Conservation (phyloP, 2,329 filamentous ascomycete genomes). For the Exophiala aquamarina region DNA sequence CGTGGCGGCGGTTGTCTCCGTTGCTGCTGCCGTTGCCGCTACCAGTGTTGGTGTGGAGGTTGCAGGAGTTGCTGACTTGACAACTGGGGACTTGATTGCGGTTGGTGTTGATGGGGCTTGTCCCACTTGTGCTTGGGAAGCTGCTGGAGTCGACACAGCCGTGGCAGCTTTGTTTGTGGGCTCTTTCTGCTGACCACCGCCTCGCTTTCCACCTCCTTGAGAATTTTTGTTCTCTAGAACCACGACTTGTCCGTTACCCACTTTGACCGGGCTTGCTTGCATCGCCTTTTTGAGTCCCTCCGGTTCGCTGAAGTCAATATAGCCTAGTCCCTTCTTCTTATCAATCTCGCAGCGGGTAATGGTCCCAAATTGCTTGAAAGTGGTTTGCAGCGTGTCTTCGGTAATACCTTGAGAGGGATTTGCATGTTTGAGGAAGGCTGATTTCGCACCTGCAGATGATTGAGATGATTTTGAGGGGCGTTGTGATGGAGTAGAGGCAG, state of each 20-base stretch:
- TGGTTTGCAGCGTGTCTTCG: conserved; percentile 72
- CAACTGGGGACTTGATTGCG: conserved; percentile 6
- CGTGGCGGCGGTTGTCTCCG: conserved; percentile 5
- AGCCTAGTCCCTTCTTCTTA: conserved; percentile 90
- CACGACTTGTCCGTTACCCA: conserved; percentile 83
- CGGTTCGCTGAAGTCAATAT: conserved; percentile 80
- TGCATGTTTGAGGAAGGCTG: conserved; percentile 77
- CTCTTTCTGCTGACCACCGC: conserved; percentile 7
- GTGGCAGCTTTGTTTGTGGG: conserved; percentile 1
- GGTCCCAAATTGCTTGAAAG: conserved; percentile 71
- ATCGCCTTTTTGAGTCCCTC: conserved; percentile 75
- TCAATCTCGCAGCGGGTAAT: conserved; percentile 86
- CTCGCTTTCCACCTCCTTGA: conserved; percentile 16
- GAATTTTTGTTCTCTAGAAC: conserved; percentile 71
- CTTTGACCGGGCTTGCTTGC: conserved; percentile 73
- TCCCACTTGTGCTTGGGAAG: neutral
- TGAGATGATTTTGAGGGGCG: conserved; percentile 30
- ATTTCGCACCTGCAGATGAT: conserved; percentile 53
- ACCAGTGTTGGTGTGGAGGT: neutral
- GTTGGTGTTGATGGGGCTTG: conserved; percentile 9
- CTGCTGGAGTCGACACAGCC: conserved; percentile 7
- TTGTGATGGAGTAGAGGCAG: conserved; percentile 12
- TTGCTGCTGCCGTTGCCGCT: conserved; percentile 1
- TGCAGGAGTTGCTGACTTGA: neutral
- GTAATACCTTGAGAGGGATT: conserved; percentile 92